Evolutionary conservation across 306 rosid genomes (phyloP), one percentile per base, ranked within the genome.

Genomic region (Cercis canadensis): DNA sequence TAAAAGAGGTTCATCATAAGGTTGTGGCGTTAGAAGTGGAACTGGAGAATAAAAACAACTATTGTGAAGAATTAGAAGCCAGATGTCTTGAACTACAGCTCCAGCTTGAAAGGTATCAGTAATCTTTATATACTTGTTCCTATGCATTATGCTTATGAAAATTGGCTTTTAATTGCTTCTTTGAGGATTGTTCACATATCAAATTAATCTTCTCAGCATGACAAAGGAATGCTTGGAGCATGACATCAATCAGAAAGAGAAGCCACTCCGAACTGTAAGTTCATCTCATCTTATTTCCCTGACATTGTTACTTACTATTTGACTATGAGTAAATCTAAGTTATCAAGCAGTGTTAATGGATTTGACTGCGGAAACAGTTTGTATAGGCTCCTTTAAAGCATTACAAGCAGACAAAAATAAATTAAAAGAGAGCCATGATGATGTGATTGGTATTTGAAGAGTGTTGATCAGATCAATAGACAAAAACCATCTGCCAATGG

Each of bases 41-140:
- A 69, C 70, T 88, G 45, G 90, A 82, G 75, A 79, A 76, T 65
- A 90, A 82, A 75, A 78, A 75, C 39, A 84, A 66, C 52, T 67
- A 62, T 60, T 90, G 87, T 73, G 97, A 84, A 81, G 94, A 90
- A 72, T 65, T 90, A 77, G 96, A 90, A 73, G 83, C 89, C 47
- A 83, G 82, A 75, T 84, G 87, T 62, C 76, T 87, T 81, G 98
- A 93, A 76, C 77, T 85, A 51, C 97, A 87, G 74, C 96, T 88
- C 74, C 97, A 79, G 81, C 83, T 88, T 53, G 87, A 82, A 85
- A 88, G 98, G 98, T 93, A 77, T 61, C 54, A 21, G 1, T 75
- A 5, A 46, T 67, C 39, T 53, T 64, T 62, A 11, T 57, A 50
- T 63, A 57, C 34, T 56, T 71, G 31, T 78, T 77, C 31, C 52